Evolutionary conservation across 164 flowering plant genomes (phyloP).

Genomic region (Macadamia integrifolia): DNA sequence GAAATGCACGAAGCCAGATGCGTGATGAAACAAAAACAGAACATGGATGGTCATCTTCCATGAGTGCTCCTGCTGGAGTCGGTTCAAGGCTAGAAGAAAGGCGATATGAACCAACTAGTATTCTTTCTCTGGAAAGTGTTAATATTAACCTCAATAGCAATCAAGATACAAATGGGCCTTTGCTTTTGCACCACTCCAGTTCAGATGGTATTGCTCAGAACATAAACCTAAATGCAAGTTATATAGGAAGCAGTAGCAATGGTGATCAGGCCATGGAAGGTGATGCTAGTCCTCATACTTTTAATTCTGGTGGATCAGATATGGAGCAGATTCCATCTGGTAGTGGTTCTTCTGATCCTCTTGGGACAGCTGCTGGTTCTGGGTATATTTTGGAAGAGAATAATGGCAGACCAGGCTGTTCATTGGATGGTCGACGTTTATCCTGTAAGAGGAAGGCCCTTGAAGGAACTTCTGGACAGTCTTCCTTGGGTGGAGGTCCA

Average conservation of each 20-base stretch:
- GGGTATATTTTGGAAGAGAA: slow-evolving; percentile 35
- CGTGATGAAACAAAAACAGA: slow-evolving; percentile 42
- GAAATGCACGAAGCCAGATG: slow-evolving; percentile 21
- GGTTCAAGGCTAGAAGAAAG: slow-evolving; percentile 37
- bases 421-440: slow-evolving; percentile 52
- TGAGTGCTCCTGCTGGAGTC: slow-evolving; percentile 24
- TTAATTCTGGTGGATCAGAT: slow-evolving; percentile 29
- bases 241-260: slow-evolving; percentile 25
- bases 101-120: slow-evolving; percentile 23
- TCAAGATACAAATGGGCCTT: slow-evolving; percentile 24
- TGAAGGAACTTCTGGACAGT: slow-evolving; percentile 56
- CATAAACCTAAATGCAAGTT: slow-evolving; percentile 30
- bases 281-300: slow-evolving; percentile 18
- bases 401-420: slow-evolving; percentile 47
- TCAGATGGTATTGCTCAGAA: slow-evolving; percentile 24
- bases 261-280: slow-evolving; percentile 26
- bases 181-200: slow-evolving; percentile 30
- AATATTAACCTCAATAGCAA: slow-evolving; percentile 22
- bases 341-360: slow-evolving; percentile 35
- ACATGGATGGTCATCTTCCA: slow-evolving; percentile 43
- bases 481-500: slow-evolving; percentile 47
- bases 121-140: slow-evolving; percentile 24
- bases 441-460: slow-evolving; percentile 70
- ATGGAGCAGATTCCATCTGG: slow-evolving; percentile 23
- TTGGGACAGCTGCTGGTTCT: slow-evolving; percentile 31